Evolutionary conservation across 805 yeast species (phyloP), one percentile per base, ranked within the genome.

Genomic region (Tetrapisispora namnaoensis): DNA sequence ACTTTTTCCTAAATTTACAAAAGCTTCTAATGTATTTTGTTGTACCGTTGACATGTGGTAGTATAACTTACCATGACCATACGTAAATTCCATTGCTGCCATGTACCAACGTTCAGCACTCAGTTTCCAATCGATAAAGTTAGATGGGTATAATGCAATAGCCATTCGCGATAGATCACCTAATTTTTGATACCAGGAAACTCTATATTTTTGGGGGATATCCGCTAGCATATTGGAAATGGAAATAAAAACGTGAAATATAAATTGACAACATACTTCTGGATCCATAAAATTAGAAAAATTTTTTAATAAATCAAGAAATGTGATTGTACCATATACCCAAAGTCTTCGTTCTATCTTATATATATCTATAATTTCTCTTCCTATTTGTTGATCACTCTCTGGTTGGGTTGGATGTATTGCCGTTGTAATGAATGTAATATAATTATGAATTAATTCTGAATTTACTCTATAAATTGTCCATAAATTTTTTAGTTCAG

Each of bases 91-190:
- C 78, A 85, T 77, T 3, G 95, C 81, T 27, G 79, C 72, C 24
- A 78, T 72, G 59, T 87, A 87, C 96, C 96, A 87, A 62, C 80
- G 79, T 62, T 85, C 89, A 1, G 95, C 83, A 49, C 87, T 77
- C 18, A 81, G 65, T 62, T 86, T 84, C 96, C 96, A 87, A 64
- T 87, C 95, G 54, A 86, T 84, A 60, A 78, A 83, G 45, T 83
- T 77, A 1, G 89, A 82, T 8, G 89, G 82, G 57, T 85, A 86
- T 40, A 86, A 69, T 0, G 95, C 93, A 55, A 87, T 86, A 11
- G 95, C 91, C 89, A 87, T 86, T 60, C 95, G 70, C 35, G 91
- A 82, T 54, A 87, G 69, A 62, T 87, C 96, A 35, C 95, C 96
- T 46, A 87, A 67, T 59, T 88, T 83, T 63, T 87, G 95, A 28